Percentiles rank a stretch among this genome's conserved stretches.
These are phyloP conservation scores for Alternaria sp. DNA, from an alignment of 2,329 filamentous ascomycete genomes.

Conservation along the genomic window DNA sequence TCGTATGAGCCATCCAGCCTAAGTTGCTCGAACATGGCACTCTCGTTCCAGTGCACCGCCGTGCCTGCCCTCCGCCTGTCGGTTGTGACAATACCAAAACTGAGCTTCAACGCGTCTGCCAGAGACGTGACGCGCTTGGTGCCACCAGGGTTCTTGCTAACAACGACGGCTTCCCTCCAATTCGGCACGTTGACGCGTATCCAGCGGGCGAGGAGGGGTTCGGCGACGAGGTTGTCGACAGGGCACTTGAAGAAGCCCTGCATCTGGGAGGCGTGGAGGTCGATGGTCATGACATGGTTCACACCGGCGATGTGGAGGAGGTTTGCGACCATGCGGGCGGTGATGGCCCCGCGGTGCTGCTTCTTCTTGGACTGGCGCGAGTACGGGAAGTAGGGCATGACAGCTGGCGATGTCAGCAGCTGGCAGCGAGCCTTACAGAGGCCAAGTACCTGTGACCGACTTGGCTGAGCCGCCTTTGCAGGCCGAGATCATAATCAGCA, in stretches of 20 bases:
- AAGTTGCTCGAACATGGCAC: constrained; percentile 70
- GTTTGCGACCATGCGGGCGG: constrained; percentile 95
- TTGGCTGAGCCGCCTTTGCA: constrained; percentile 98
- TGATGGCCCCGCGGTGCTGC: constrained; percentile 93
- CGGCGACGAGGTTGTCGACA: constrained; percentile 95
- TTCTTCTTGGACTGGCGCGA: constrained; percentile 99
- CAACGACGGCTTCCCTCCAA: constrained; percentile 92
- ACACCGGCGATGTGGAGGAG: constrained; percentile 91
- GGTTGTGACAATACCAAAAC: constrained; percentile 95
- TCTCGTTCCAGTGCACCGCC: constrained; percentile 70
- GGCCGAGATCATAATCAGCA: constrained; percentile 98
- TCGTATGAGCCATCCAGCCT: constrained; percentile 52
- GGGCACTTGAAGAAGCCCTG: constrained; percentile 98
- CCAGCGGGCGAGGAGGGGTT: constrained; percentile 94
- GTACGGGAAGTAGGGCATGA: constrained; percentile 97
- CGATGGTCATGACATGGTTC: constrained; percentile 96
- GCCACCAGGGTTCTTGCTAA: constrained; percentile 97
- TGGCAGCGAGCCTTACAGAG: constrained; percentile 8
- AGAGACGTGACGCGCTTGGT: constrained; percentile 97
- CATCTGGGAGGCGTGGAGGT: constrained; percentile 93
- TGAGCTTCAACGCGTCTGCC: constrained; percentile 93
- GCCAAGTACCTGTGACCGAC: constrained; percentile 83
- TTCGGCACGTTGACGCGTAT: constrained; percentile 85
- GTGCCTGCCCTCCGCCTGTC: constrained; percentile 61
- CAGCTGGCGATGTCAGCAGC: constrained; percentile 61